Percentiles rank a stretch among this genome's conserved stretches.
phyloP scores from a whole-genome alignment of 192 early-diverging fungal species.

The Obelidium mucronatum region DNA sequence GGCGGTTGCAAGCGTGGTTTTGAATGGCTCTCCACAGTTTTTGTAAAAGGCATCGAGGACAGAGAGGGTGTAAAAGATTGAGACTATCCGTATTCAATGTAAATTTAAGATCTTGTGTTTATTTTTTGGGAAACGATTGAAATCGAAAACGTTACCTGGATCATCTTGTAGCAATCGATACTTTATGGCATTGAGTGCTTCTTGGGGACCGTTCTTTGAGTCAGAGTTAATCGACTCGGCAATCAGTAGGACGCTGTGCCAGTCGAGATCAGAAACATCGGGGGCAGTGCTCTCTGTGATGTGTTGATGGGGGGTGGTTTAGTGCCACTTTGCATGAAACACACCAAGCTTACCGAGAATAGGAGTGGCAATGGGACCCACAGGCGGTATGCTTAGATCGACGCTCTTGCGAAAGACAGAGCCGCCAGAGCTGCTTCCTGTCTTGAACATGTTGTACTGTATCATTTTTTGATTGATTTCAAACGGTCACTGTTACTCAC shows the following conservation, averaged over 20 bases:
- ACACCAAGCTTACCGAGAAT: not conserved
- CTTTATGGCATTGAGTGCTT: slow-evolving; percentile 3
- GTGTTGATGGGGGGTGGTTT: not conserved
- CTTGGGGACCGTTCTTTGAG: not conserved
- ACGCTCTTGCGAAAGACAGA: too few relatives aligned
- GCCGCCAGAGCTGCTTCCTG: too few relatives aligned
- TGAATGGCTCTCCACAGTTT: slow-evolving; percentile 21
- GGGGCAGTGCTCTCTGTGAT: not conserved
- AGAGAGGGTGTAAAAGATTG: slow-evolving; percentile 26
- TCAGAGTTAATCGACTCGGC: not conserved
- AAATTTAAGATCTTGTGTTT: not conserved
- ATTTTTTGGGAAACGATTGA: too few relatives aligned
- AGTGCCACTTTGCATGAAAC: not conserved
- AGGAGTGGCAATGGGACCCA: not conserved
- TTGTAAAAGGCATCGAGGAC: slow-evolving; percentile 32
- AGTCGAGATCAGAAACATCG: slow-evolving; percentile 13
- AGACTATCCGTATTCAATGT: slow-evolving; percentile 12
- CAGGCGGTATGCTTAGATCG: too few relatives aligned
- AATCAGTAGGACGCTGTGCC: not conserved
- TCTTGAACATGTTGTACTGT: too few relatives aligned
- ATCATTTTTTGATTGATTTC: too few relatives aligned
- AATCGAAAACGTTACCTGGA: not conserved
- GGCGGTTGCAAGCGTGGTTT: not conserved
- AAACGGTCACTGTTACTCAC: too few relatives aligned
- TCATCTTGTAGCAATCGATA: not conserved